Conservation (phyloP, 345 rosid genomes). For the Raphanus sativus region DNA sequence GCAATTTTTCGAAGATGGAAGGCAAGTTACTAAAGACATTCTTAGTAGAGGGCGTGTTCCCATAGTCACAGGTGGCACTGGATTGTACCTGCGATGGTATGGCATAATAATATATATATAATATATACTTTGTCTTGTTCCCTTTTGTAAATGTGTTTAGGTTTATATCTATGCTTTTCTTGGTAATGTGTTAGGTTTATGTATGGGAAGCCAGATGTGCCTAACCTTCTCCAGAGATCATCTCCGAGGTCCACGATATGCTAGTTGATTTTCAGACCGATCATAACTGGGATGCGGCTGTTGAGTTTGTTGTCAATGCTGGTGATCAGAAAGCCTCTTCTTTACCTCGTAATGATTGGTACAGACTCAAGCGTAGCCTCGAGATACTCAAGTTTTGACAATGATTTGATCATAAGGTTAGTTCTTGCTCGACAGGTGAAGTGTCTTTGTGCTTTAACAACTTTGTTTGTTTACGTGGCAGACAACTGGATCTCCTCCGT, state of each 20-base stretch:
- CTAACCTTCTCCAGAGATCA: conserved; percentile 71
- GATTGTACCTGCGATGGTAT: conserved; percentile 91
- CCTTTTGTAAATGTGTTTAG: too few species aligned
- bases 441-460: background rate
- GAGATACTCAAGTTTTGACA: conserved; percentile 79
- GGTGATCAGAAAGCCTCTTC: conserved; percentile 65
- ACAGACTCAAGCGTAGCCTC: conserved; percentile 83
- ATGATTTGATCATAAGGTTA: too few species aligned
- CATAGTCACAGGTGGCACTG: conserved; percentile 89
- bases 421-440: conserved; percentile 3
- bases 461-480: conserved; percentile 40
- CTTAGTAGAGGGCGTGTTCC: conserved; percentile 64
- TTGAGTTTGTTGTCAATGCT: conserved; percentile 68
- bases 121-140: background rate
- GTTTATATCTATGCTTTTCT: too few species aligned
- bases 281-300: conserved; percentile 81
- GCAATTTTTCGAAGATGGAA: conserved; percentile 67
- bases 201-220: conserved; percentile 93
- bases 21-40: conserved; percentile 68
- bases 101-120: conserved; percentile 28
- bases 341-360: conserved; percentile 86
- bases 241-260: conserved; percentile 58
- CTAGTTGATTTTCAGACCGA: conserved; percentile 59
- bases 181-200: conserved; percentile 55
- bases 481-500: conserved; percentile 91